Evolutionary conservation across 2,329 filamentous ascomycete species (phyloP).

Genomic region (Aureobasidium zeae): DNA sequence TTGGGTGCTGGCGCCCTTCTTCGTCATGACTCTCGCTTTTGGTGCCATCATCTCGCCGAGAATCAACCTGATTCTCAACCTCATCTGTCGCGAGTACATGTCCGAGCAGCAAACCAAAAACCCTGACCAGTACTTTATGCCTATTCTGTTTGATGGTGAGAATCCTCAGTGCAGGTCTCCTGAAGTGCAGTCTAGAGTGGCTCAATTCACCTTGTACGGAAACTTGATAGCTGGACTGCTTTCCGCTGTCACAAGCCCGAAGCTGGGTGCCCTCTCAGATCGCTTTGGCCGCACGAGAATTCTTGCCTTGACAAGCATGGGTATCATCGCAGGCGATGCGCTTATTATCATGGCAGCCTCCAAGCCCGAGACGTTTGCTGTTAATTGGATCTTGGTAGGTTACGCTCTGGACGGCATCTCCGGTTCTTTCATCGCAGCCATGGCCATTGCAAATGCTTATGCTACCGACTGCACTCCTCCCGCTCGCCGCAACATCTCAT

Average conservation of each 20-base stretch:
- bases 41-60: conserved; percentile 80
- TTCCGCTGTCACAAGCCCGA: conserved; percentile 72
- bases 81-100: conserved; percentile 79
- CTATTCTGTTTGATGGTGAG: conserved; percentile 55
- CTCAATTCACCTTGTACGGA: conserved; percentile 68
- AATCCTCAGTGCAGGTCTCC: conserved; percentile 74
- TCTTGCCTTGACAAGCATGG: conserved; percentile 62
- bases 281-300: conserved; percentile 70
- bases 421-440: conserved; percentile 80
- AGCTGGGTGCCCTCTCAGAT: conserved; percentile 77
- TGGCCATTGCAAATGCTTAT: conserved; percentile 75
- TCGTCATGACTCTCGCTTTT: conserved; percentile 75
- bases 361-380: conserved; percentile 61
- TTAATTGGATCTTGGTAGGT: conserved; percentile 71
- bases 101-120: conserved; percentile 53
- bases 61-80: conserved; percentile 72
- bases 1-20: conserved; percentile 75
- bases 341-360: conserved; percentile 70
- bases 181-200: conserved; percentile 66
- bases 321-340: conserved; percentile 64
- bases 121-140: conserved; percentile 51
- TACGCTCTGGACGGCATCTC: conserved; percentile 71
- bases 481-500: conserved; percentile 67
- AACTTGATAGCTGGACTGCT: conserved; percentile 66
- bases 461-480: conserved; percentile 80